Evolutionary conservation across 2,329 filamentous ascomycete species (phyloP), one percentile per base, ranked within the genome.

Genomic region (Xylariaceae sp.): DNA sequence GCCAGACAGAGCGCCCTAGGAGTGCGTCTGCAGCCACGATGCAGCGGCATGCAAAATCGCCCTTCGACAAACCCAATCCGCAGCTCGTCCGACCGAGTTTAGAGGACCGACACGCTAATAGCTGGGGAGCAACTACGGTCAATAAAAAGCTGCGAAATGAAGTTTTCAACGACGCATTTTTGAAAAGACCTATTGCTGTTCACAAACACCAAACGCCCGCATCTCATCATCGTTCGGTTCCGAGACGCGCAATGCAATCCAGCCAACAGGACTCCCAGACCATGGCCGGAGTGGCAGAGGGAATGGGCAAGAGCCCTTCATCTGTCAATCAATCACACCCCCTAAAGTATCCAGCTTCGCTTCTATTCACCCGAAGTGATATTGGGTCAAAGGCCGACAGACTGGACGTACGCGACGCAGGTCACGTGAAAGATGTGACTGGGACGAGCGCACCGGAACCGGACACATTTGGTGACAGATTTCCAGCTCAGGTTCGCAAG

Each of bases 91-190:
- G 76, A 18, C 76, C 77, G 5, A 65, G 61, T 3, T 61, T 85
- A 51, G 77, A 81, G 19, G 75, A 82, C 39, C 73, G 78, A 17
- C 75, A 78, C 60, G 78, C 81, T 7, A 81, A 81, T 57, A 85
- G 82, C 61, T 96, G 92, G 91, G 91, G 92, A 7, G 90, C 90
- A 14, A 96, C 91, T 0, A 91, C 87, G 18, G 88, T 96, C 51
- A 97, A 97, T 65, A 87, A 88, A 60, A 83, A 86, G 51, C 71
- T 97, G 36, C 86, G 91, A 52, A 92, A 95, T 65, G 89, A 95
- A 66, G 90, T 96, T 1, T 86, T 96, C 63, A 89, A 90, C 36
- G 91, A 96, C 65, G 92, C 92, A 0, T 96, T 96, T 62, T 75
- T 90, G 39, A 89, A 90, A 51, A 87, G 90, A 46, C 84, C 87